Percentiles rank a stretch among this genome's conserved stretches.
Evolutionary conservation across 768 basidiomycete genomes (phyloP).

Genomic region (Leccinum subtestaceum): DNA sequence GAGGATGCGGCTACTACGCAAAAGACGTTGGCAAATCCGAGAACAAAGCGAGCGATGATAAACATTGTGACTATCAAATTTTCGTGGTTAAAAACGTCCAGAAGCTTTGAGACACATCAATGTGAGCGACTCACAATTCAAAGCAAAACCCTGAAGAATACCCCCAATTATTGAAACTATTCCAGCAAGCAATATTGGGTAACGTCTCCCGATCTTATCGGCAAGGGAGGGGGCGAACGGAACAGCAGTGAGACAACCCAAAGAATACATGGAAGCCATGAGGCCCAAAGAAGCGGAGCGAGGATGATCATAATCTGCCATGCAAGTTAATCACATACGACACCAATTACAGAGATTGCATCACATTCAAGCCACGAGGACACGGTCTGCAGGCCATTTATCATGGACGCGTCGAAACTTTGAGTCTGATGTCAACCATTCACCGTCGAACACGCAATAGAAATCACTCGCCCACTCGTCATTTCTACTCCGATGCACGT

Average conservation of each 20-base stretch:
- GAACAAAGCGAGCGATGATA: slow-evolving; percentile 16
- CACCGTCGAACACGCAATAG: neutral
- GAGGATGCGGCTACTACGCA: slow-evolving; percentile 20
- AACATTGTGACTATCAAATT: slow-evolving; percentile 13
- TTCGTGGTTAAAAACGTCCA: neutral
- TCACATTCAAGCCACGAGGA: neutral
- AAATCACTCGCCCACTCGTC: neutral
- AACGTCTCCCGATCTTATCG: slow-evolving; percentile 16
- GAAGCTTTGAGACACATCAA: neutral
- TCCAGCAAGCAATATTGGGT: slow-evolving; percentile 15
- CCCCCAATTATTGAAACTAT: slow-evolving; percentile 10
- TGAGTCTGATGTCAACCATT: neutral
- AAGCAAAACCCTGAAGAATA: slow-evolving; percentile 17
- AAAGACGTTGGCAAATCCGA: slow-evolving; percentile 13
- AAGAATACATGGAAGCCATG: slow-evolving; percentile 51
- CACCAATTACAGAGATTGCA: neutral
- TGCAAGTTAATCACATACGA: neutral
- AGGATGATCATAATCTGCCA: neutral
- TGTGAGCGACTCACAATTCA: slow-evolving; percentile 8
- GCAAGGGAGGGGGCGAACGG: slow-evolving; percentile 34
- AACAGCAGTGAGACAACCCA: slow-evolving; percentile 54
- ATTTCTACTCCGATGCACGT: neutral
- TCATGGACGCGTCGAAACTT: slow-evolving; percentile 26
- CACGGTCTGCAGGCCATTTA: neutral
- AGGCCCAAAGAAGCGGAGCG: neutral